phyloP scores from a whole-genome alignment of 2,329 filamentous ascomycete genomes.

The Tolypocladium endophyticum region DNA sequence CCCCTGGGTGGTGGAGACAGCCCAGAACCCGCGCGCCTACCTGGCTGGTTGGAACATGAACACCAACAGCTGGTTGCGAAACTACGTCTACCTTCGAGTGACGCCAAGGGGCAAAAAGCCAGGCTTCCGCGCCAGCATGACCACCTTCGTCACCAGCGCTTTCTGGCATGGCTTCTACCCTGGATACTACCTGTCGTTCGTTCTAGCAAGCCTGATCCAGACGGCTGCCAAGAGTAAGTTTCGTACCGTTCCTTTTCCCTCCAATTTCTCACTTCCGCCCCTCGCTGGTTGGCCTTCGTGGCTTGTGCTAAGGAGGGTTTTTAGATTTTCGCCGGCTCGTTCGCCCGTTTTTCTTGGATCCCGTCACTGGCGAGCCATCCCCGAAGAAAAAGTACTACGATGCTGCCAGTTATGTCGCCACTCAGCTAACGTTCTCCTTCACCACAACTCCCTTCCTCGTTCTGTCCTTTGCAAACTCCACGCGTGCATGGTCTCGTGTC shows the following conservation, averaged over 20 bases:
- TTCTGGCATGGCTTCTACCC: conserved; percentile 98
- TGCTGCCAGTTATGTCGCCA: conserved; percentile 59
- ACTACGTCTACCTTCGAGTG: conserved; percentile 91
- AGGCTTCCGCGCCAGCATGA: conserved; percentile 86
- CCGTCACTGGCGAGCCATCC: conserved; percentile 58
- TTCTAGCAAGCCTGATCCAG: conserved; percentile 84
- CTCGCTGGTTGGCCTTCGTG: not conserved
- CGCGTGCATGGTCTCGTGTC: conserved; percentile 71
- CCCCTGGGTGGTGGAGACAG: conserved; percentile 74
- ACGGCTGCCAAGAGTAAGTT: conserved; percentile 84
- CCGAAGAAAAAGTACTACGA: conserved; percentile 81
- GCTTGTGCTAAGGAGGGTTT: not conserved
- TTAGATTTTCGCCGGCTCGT: conserved; percentile 80
- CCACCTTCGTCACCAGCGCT: conserved; percentile 87
- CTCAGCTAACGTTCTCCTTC: conserved; percentile 78
- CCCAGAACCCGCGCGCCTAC: conserved; percentile 88
- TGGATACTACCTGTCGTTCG: conserved; percentile 86
- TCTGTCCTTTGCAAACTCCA: conserved; percentile 58
- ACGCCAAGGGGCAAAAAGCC: conserved; percentile 94
- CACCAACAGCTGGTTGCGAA: conserved; percentile 91
- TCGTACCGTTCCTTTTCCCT: not conserved
- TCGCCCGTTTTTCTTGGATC: conserved; percentile 84
- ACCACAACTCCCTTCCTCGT: conserved; percentile 76
- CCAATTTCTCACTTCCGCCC: not conserved
- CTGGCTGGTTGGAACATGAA: conserved; percentile 97